Conservation (phyloP, 352 stramenopile genomes). For the Bremia lactucae region DNA sequence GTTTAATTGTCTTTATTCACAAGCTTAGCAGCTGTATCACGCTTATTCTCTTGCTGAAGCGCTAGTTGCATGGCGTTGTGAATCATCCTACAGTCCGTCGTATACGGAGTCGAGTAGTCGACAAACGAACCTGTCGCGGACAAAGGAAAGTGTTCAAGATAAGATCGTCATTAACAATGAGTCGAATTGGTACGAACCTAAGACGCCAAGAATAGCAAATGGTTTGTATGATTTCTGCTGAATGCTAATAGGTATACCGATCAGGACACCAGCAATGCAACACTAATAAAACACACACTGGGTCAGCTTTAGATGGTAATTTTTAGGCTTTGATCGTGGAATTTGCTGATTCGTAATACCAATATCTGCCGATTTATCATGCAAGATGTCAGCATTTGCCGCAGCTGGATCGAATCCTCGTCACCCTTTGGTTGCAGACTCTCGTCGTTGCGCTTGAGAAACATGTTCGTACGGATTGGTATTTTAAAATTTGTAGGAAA, state of each 20-base stretch:
- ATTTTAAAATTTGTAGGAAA: no score
- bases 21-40: conserved; percentile 7
- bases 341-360: conserved; percentile 15
- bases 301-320: background rate
- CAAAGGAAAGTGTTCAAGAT: background rate
- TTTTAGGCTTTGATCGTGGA: background rate
- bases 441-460: conserved; percentile 41
- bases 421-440: conserved; percentile 40
- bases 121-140: conserved; percentile 55
- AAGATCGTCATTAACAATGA: background rate
- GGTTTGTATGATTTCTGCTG: conserved; percentile 71
- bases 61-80: conserved; percentile 68
- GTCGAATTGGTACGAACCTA: conserved; percentile 27
- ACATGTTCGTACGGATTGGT: no score
- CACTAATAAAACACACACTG: conserved; percentile 32
- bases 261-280: conserved; percentile 67
- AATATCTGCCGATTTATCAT: conserved; percentile 80
- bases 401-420: conserved; percentile 57
- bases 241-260: conserved; percentile 79
- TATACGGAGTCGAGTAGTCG: conserved; percentile 81
- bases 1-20: background rate
- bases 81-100: conserved; percentile 66
- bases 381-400: conserved; percentile 79
- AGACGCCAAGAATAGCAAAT: conserved; percentile 63
- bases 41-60: conserved; percentile 48